These are phyloP conservation scores for Begonia fuchsioides DNA, from an alignment of 306 rosid genomes.

Conservation along the genomic window DNA sequence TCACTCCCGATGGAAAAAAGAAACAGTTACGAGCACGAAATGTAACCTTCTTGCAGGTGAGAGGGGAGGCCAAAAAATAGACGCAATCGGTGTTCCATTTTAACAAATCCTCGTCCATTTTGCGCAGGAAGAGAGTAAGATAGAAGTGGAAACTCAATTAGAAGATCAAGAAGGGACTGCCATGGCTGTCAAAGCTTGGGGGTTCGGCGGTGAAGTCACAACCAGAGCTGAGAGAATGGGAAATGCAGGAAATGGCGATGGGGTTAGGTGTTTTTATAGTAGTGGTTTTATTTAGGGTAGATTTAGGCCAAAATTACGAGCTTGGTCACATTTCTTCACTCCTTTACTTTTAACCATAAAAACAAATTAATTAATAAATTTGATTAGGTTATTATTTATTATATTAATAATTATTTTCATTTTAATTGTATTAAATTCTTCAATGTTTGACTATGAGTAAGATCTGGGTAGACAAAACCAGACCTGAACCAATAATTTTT, in stretches of 20 bases:
- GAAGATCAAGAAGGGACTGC: background rate
- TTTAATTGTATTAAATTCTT: too few species aligned
- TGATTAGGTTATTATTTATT: too few species aligned
- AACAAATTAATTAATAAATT: too few species aligned
- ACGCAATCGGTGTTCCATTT: constrained; percentile 76
- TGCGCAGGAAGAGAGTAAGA: background rate
- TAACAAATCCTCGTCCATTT: constrained; percentile 53
- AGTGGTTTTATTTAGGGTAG: background rate
- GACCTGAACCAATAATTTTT: too few species aligned
- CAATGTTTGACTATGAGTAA: too few species aligned
- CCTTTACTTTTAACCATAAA: background rate
- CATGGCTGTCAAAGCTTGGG: constrained; percentile 13
- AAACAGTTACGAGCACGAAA: background rate
- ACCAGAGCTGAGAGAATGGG: constrained; percentile 6
- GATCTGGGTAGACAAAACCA: too few species aligned
- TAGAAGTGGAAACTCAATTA: background rate
- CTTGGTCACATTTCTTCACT: background rate
- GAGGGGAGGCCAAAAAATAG: constrained; percentile 78
- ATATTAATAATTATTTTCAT: too few species aligned
- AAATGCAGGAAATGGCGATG: background rate
- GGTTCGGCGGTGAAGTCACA: constrained; percentile 9
- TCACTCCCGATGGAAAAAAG: background rate
- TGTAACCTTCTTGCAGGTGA: constrained; percentile 81
- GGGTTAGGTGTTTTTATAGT: background rate
- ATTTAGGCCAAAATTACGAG: background rate